Conservation (phyloP, 805 yeast species). For the Candida ipomoeae region DNA sequence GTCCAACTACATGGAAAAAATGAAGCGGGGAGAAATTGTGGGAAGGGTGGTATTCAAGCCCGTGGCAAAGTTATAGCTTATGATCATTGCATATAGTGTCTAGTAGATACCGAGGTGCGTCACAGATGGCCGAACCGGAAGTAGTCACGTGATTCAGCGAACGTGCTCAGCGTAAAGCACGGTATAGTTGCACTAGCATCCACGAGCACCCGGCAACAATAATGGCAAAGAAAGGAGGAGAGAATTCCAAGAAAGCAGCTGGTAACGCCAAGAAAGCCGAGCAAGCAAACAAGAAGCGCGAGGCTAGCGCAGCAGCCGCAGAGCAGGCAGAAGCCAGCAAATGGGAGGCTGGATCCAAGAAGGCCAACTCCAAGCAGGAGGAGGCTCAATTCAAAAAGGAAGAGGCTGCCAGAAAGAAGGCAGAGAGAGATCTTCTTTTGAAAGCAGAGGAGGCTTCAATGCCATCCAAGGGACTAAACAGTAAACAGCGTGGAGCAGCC, state of each 20-base stretch:
- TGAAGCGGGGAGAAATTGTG: slow-evolving; percentile 34
- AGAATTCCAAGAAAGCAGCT: slow-evolving; percentile 53
- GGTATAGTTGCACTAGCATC: neutral
- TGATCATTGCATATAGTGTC: neutral
- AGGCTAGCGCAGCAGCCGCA: slow-evolving; percentile 42
- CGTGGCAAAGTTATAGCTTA: slow-evolving; percentile 5
- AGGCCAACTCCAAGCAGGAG: slow-evolving; percentile 63
- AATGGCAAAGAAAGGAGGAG: slow-evolving; percentile 32
- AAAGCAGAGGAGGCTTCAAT: slow-evolving; percentile 61
- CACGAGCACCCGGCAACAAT: neutral
- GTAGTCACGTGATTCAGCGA: neutral
- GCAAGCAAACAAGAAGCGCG: slow-evolving; percentile 52
- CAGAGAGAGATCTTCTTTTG: slow-evolving; percentile 70
- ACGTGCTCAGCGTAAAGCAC: slow-evolving; percentile 1
- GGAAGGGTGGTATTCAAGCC: slow-evolving; percentile 41
- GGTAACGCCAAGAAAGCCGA: slow-evolving; percentile 69
- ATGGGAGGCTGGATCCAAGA: slow-evolving; percentile 73
- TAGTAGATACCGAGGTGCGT: neutral
- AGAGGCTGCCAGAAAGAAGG: slow-evolving; percentile 73
- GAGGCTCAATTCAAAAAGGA: slow-evolving; percentile 66
- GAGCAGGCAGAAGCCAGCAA: slow-evolving; percentile 56
- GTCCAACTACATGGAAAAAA: slow-evolving; percentile 31
- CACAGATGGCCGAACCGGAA: neutral
- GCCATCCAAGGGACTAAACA: slow-evolving; percentile 51
- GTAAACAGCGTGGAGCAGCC: slow-evolving; percentile 63